Evolutionary conservation across 257 asterid genomes (phyloP), one percentile per base, ranked within the genome.

Genomic region (Primulina tabacum): DNA sequence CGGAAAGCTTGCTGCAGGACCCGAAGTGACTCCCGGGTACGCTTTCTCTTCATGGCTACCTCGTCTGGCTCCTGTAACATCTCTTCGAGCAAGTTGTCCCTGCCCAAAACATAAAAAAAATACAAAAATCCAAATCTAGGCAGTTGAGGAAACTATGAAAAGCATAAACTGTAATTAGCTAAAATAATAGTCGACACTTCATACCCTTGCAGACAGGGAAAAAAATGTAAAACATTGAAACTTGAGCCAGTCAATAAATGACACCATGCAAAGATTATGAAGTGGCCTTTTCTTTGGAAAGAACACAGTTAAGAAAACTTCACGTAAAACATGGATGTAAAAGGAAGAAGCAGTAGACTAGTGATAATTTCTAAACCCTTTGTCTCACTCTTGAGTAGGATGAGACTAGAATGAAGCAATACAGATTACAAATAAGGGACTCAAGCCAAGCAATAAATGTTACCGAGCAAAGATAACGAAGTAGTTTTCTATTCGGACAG

Each of bases 51-150:
- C 66, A 74, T 73, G 37, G 97, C 84, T 73, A 94, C 78, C 85
- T 91, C 99, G 68, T 85, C 96, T 71, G 97, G 99, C 85, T 94
- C 99, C 78, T 91, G 98, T 79, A 94, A 71, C 92, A 91, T 85
- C 77, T 94, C 99, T 77, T 91, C 98, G 24, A 94, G 86, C 81
- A 94, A 71, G 79, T 89, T 85, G 76, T 94, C 99, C 77, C 99
- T 94, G 86, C 64, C 38, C 79, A 72, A 62, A 66, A 68, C 71
- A 76, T 43, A 60, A 63, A 29, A 34, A 30, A 14, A 63, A 10
- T 10, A 40, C 16, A 40, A 68, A 61, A 69, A 81, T 83, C 71
- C 73, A 30, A 59, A 64, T 50, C 37, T 20, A 35, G 52, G 60
- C 53, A 11, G 55, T 20, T 35, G 24, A 32, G 5, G 20, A 26